Base-by-base conservation (phyloP, 2,329 filamentous ascomycete species). In the Aspergillus fijiensis region DNA sequence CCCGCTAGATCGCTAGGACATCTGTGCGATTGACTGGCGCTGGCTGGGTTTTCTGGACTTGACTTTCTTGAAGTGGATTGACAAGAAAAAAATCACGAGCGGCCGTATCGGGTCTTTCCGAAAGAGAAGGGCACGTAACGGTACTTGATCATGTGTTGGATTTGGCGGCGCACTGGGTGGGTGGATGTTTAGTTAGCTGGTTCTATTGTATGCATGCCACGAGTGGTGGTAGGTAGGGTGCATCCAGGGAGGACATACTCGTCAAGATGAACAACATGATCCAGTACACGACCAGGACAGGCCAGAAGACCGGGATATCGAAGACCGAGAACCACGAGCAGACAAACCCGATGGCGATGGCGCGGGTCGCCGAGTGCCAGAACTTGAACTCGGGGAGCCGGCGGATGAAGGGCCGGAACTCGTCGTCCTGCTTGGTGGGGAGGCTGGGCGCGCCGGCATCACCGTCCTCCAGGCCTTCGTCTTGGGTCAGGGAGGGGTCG, bases 61-160 rank as follows among this genome's bases (percentile, higher is more conserved):
- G 9, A 31, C 14, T 51, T 51, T 49, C 39, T 23, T 10, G 52
- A 33, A 19, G n/a, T 53, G 21, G 21, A 45, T 21, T 50, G 31
- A 33, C 33, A 59, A 53, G 23, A 23, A 21, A 49, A 21, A n/a
- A 52, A 56, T 67, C 66, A 74, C 70, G 71, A 73, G 14, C 73
- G 74, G 58, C 80, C 78, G 77, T 95, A 96, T 74, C 86, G 88
- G 65, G 90, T 84, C 86, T 97, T 97, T 78, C 93, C 93, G 67
- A 96, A 87, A 47, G 91, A 89, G 81, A 97, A 96, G 47, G 93
- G 92, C 31, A 96, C 92, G 75, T 96, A 99, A 80, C 94, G 91
- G 83, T 98, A 99, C 83, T 98, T 99, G 85, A 99, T 94, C 95
- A 99, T 99, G 81, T 98, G 95, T 82, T 99, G 95, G 70, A 99